Conservation (phyloP, 1,139 yeast species). For the Arxiozyma slooffiae region DNA sequence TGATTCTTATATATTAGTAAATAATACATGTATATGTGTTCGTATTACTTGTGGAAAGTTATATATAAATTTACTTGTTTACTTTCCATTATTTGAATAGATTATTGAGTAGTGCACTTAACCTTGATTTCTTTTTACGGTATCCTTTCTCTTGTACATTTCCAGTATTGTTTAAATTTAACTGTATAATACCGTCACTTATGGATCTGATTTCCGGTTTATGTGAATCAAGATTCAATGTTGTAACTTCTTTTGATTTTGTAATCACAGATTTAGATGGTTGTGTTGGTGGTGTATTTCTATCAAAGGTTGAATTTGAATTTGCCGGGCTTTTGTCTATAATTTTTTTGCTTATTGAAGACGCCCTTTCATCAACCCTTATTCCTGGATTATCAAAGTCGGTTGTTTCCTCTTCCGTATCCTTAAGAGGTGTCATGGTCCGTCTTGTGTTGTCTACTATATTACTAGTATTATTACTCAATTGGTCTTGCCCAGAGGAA, state of each 20-base stretch:
- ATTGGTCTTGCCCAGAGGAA: neutral
- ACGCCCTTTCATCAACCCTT: neutral
- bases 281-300: neutral
- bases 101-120: constrained; percentile 12
- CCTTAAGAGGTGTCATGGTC: neutral
- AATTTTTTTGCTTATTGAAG: neutral
- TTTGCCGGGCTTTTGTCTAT: neutral
- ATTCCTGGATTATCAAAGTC: neutral
- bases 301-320: neutral
- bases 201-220: constrained; percentile 11
- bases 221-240: neutral
- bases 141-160: constrained; percentile 2
- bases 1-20: neutral
- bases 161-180: constrained; percentile 2
- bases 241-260: neutral
- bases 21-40: neutral
- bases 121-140: constrained; percentile 12
- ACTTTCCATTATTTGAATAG: constrained; percentile 3
- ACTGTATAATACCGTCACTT: constrained; percentile 14
- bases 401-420: neutral
- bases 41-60: neutral
- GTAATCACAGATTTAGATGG: neutral
- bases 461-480: neutral
- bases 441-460: neutral
- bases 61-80: too few relatives aligned